Evolutionary conservation across 2,329 filamentous ascomycete species (phyloP).

Genomic region (Cytospora piceae): DNA sequence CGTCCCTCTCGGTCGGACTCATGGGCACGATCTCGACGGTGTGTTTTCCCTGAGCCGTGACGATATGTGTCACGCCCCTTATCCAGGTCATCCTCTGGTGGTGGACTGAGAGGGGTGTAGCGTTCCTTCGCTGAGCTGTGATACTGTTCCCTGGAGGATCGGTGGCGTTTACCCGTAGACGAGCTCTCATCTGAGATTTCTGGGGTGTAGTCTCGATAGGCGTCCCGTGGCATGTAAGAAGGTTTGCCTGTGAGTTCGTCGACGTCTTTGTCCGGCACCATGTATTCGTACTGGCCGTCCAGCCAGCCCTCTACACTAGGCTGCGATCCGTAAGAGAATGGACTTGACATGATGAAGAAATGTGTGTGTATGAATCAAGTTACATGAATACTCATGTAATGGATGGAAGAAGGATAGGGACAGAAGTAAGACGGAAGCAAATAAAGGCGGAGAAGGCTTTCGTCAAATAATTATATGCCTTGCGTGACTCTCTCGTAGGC

Average conservation of each 20-base stretch:
- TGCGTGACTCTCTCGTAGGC: constrained; percentile 8
- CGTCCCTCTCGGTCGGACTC: constrained; percentile 6
- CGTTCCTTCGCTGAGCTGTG: constrained; percentile 4
- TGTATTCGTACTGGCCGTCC: constrained; percentile 28
- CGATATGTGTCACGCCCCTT: constrained; percentile 14
- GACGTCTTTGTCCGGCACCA: constrained; percentile 22
- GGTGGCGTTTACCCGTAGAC: not conserved
- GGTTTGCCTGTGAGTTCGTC: constrained; percentile 6
- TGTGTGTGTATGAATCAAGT: not conserved
- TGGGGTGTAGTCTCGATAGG: constrained; percentile 7
- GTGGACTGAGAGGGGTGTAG: constrained; percentile 21
- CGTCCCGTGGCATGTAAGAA: constrained; percentile 16
- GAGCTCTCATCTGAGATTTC: constrained; percentile 15
- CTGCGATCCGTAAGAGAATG: constrained; percentile 10
- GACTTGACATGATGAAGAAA: constrained; percentile 18
- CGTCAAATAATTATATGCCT: constrained; percentile 9
- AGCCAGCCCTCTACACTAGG: constrained; percentile 29
- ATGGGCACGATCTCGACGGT: not conserved
- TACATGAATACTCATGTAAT: not conserved
- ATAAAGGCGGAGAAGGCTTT: constrained; percentile 1
- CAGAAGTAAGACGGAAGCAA: not conserved
- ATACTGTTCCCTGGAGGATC: not conserved
- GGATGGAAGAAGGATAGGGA: not conserved
- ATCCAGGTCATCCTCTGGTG: constrained; percentile 22
- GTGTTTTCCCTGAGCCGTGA: constrained; percentile 4